Conservation (phyloP, 2,329 filamentous ascomycete species). For the Talaromyces sp. region DNA sequence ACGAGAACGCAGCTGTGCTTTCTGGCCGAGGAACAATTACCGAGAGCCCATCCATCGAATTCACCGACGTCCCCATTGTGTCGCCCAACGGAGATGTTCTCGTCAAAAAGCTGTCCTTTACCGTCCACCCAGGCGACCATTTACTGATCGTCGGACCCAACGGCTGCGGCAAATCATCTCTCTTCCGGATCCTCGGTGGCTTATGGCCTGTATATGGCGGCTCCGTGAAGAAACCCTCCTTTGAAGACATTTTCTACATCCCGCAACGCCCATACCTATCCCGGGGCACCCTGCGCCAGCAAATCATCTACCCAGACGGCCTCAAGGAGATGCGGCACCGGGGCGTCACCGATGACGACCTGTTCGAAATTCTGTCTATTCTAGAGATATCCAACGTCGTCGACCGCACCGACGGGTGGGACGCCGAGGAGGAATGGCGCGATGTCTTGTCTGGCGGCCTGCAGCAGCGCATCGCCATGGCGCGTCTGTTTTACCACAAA, state of each 20-base stretch:
- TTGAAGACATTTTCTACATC: conserved; percentile 95
- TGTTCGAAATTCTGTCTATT: conserved; percentile 68
- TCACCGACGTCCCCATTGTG: conserved; percentile 87
- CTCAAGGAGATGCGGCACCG: conserved; percentile 81
- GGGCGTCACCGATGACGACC: conserved; percentile 73
- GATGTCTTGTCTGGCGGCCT: conserved; percentile 88
- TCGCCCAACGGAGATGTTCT: conserved; percentile 95
- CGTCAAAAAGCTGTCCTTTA: conserved; percentile 78
- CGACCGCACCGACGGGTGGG: conserved; percentile 75
- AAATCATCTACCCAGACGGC: conserved; percentile 93
- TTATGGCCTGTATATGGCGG: conserved; percentile 98
- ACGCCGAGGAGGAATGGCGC: conserved; percentile 93
- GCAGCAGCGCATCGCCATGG: conserved; percentile 96
- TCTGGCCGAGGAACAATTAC: conserved; percentile 74
- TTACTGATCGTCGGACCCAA: conserved; percentile 94
- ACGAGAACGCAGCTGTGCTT: conserved; percentile 77
- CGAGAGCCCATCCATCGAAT: conserved; percentile 79
- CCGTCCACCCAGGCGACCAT: conserved; percentile 79
- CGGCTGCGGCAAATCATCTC: conserved; percentile 90
- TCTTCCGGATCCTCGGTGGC: conserved; percentile 94
- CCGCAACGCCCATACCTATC: conserved; percentile 93
- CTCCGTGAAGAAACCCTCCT: conserved; percentile 83
- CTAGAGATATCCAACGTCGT: conserved; percentile 82
- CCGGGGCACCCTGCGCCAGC: conserved; percentile 85
- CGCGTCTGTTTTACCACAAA: conserved; percentile 85